Percentiles rank a stretch among this genome's conserved stretches.
phyloP scores from a whole-genome alignment of 179 eudicot genomes.

The Silene vulgaris region DNA sequence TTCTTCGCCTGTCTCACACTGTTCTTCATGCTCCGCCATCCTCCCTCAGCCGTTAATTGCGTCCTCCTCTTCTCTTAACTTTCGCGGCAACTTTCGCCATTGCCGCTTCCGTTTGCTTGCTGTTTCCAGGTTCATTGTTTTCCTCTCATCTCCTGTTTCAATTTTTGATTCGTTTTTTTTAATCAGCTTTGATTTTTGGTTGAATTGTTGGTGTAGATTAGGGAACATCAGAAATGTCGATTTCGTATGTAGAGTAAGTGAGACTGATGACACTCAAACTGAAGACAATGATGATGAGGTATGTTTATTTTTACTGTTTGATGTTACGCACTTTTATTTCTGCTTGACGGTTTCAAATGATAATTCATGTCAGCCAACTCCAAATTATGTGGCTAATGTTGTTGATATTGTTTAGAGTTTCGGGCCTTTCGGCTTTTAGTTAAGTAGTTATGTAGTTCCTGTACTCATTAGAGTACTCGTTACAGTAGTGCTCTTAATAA shows the following conservation, averaged over 20 bases:
- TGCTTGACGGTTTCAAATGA: neutral
- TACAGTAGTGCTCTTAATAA: neutral
- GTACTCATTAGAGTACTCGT: neutral
- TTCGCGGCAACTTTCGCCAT: neutral
- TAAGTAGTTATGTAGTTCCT: neutral
- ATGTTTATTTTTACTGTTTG: neutral
- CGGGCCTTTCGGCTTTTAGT: neutral
- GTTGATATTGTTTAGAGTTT: neutral
- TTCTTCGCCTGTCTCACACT: slow-evolving; percentile 9
- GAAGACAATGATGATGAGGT: slow-evolving; percentile 51
- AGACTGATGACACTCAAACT: slow-evolving; percentile 50
- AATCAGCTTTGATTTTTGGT: neutral
- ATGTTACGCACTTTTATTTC: neutral
- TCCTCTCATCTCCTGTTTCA: neutral
- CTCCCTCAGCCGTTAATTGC: slow-evolving; percentile 4
- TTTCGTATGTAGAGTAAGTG: slow-evolving; percentile 51
- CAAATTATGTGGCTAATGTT: too few relatives aligned
- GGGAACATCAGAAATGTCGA: slow-evolving; percentile 31
- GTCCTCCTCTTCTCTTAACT: neutral
- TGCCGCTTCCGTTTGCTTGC: neutral
- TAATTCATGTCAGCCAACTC: too few relatives aligned
- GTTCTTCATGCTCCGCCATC: slow-evolving; percentile 1
- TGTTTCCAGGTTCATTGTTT: slow-evolving; percentile 2
- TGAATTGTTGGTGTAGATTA: slow-evolving; percentile 27
- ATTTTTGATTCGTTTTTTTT: neutral